Percentiles rank a stretch among this genome's conserved stretches.
Evolutionary conservation across 805 yeast genomes (phyloP).

Genomic region (Ogataea haglerorum): DNA sequence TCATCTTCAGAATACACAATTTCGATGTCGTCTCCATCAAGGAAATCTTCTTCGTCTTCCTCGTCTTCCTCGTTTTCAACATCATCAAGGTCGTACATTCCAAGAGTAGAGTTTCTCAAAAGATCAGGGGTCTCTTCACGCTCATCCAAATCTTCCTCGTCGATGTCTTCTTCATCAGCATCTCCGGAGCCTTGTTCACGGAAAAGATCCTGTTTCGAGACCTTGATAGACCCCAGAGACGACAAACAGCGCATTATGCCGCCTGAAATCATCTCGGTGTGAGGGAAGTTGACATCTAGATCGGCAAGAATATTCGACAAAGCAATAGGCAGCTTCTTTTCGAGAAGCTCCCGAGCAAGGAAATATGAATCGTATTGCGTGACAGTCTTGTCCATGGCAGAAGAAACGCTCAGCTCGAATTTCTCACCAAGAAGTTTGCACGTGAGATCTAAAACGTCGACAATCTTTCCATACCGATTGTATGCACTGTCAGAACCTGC

Average conservation of each 20-base stretch:
- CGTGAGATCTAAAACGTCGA: slow-evolving; percentile 49
- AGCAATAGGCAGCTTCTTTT: slow-evolving; percentile 56
- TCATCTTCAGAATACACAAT: slow-evolving; percentile 28
- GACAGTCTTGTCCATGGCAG: slow-evolving; percentile 44
- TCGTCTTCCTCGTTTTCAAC: slow-evolving; percentile 38
- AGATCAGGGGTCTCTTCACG: slow-evolving; percentile 78
- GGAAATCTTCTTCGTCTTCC: slow-evolving; percentile 30
- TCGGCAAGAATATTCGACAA: slow-evolving; percentile 59
- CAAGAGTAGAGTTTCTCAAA: slow-evolving; percentile 83
- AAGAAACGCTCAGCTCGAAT: slow-evolving; percentile 30
- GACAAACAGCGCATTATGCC: slow-evolving; percentile 58
- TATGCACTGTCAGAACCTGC: slow-evolving; percentile 35
- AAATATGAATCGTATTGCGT: slow-evolving; percentile 59
- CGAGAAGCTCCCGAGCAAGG: slow-evolving; percentile 64
- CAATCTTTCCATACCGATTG: slow-evolving; percentile 51
- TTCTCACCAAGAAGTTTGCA: slow-evolving; percentile 43
- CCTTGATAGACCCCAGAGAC: slow-evolving; percentile 52
- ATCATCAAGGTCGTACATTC: slow-evolving; percentile 87
- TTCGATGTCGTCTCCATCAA: slow-evolving; percentile 33
- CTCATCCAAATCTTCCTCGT: slow-evolving; percentile 56
- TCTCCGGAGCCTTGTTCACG: slow-evolving; percentile 37
- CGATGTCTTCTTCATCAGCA: slow-evolving; percentile 57
- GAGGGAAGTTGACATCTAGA: slow-evolving; percentile 72
- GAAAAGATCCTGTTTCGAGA: slow-evolving; percentile 54
- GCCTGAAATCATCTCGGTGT: slow-evolving; percentile 56